A percentile compares a stretch with the other conserved stretches of the same genome.
Conservation (phyloP, 164 flowering plant species). For the Piper longum region DNA sequence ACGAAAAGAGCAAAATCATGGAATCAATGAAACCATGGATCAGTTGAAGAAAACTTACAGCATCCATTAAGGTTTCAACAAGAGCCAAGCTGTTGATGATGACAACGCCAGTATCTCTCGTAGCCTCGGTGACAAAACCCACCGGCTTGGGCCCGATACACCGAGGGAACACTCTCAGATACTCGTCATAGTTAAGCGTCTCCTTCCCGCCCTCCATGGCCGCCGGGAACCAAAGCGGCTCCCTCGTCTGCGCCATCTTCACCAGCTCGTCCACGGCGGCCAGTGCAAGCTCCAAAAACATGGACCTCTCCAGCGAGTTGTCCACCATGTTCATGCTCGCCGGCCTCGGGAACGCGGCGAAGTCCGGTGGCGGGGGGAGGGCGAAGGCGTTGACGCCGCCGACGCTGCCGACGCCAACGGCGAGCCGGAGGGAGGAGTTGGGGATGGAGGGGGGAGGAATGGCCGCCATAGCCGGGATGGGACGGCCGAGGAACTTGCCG, state of each 20-base stretch:
- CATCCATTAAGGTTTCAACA: conserved; percentile 85
- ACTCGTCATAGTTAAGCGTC: conserved; percentile 59
- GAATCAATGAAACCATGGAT: no score
- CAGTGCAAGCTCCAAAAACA: conserved; percentile 79
- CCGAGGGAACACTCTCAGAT: conserved; percentile 43
- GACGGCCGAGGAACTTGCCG: conserved; percentile 77
- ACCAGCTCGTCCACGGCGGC: conserved; percentile 89
- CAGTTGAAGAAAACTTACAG: conserved; percentile 4
- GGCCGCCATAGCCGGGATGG: conserved; percentile 33
- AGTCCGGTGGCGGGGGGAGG: conserved; percentile 4
- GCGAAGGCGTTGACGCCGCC: conserved; percentile 26
- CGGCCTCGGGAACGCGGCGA: no score
- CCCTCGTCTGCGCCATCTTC: conserved; percentile 70
- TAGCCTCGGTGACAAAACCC: conserved; percentile 71
- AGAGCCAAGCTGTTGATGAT: conserved; percentile 85
- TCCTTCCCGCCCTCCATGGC: conserved; percentile 49
- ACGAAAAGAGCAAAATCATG: no score
- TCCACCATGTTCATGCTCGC: background rate
- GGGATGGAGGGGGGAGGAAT: conserved; percentile 25
- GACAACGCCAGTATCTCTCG: conserved; percentile 69
- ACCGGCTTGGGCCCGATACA: conserved; percentile 69
- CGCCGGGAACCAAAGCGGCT: conserved; percentile 65
- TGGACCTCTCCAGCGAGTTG: conserved; percentile 45
- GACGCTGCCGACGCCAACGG: conserved; percentile 58
- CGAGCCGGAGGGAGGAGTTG: conserved; percentile 66